Conservation (phyloP, 177 flowering plant species). For the Tripterygium wilfordii region DNA sequence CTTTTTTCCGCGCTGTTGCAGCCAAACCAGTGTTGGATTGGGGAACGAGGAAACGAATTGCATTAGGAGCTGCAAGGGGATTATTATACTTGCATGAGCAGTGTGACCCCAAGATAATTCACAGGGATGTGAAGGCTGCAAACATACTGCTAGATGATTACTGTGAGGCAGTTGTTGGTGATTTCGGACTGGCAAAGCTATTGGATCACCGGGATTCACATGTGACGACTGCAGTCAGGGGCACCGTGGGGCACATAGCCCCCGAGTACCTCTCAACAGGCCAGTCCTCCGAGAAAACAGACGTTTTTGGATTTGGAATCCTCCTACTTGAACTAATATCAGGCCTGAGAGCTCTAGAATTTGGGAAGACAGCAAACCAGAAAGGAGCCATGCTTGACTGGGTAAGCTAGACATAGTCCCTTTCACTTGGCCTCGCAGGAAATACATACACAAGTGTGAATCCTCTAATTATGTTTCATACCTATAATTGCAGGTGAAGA, state of each 20-base stretch:
- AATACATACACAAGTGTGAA: background rate
- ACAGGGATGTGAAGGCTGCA: constrained; percentile 94
- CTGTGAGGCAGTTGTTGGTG: constrained; percentile 93
- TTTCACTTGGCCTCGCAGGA: background rate
- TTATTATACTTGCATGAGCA: constrained; percentile 81
- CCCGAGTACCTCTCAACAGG: constrained; percentile 92
- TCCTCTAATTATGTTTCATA: background rate
- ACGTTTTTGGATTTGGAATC: constrained; percentile 87
- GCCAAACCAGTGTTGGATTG: constrained; percentile 81
- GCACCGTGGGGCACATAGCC: constrained; percentile 90
- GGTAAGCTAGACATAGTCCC: constrained; percentile 34
- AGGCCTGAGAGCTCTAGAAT: constrained; percentile 77
- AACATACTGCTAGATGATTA: constrained; percentile 85
- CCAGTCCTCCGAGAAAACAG: constrained; percentile 91
- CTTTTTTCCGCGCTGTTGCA: too few relatives aligned
- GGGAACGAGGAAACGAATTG: constrained; percentile 77
- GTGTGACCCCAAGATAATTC: constrained; percentile 92
- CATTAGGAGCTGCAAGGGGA: constrained; percentile 82
- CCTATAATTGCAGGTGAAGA: constrained; percentile 51
- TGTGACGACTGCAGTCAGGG: constrained; percentile 87
- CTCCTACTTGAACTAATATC: constrained; percentile 80
- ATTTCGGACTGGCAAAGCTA: constrained; percentile 87
- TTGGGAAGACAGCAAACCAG: constrained; percentile 81
- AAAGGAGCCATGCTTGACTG: constrained; percentile 89
- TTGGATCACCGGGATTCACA: constrained; percentile 82